Evolutionary conservation across 192 early-diverging fungal species (phyloP), one percentile per base, ranked within the genome.

Genomic region (Gigaspora rosea): DNA sequence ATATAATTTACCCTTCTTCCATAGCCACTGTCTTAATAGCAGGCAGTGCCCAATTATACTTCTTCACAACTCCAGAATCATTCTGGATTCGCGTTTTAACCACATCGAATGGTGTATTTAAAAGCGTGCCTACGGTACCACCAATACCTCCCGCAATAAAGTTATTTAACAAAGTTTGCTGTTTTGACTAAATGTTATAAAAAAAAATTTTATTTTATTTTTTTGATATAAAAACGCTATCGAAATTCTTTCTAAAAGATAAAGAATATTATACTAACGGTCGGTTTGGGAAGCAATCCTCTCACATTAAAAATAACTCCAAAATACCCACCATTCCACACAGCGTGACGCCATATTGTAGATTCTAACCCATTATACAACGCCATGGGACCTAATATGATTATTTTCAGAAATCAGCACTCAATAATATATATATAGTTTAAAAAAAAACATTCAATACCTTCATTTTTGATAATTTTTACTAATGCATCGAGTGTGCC

Each of bases 241-340:
- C 32, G 33, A n/a, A 61, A 35, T 16, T 57, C 35, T 16, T 32
- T 51, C 16, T 62, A 27, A 33, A 15, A 49, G 11, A 6, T 15
- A 48, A 5, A 46, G 27, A 16, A 56, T 35, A 48, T 20, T 22
- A 64, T 78, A 52, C 12, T 56, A 80, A 77, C 84, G 57, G 91
- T 85, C 0, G 95, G 90, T 85, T 96, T 93, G 56, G 95, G 97
- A 57, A 98, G 79, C 20, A 85, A 52, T 59, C 81, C 85, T 72
- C 90, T 91, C 71, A 97, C 88, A 52, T 79, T 86, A 71, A 87
- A 88, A 80, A 94, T 92, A 73, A 86, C 89, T 67, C 94, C 94
- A 90, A 97, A 97, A 89, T 96, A 97, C 66, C 95, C 97, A 80
- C 95, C 95, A 84, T 98, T 98, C 97, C 97, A 98, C 71, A 91